Conservation (phyloP, 1,284 basidiomycete genomes). For the Boletus albobrunnescens region DNA sequence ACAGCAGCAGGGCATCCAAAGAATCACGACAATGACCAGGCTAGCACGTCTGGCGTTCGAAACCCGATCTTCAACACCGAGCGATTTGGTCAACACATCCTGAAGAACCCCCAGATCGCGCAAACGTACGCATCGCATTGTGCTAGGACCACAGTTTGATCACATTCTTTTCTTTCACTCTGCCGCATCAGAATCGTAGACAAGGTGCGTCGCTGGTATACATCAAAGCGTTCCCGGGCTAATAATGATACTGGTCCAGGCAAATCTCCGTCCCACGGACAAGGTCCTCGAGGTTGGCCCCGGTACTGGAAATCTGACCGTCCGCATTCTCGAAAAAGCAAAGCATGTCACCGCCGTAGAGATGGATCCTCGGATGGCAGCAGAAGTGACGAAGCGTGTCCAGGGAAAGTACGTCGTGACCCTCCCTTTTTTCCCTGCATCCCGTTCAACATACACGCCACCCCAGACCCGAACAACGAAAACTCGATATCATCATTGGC, state of each 20-base stretch:
- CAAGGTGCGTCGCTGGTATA: constrained; percentile 41
- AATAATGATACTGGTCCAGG: constrained; percentile 44
- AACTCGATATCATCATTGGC: constrained; percentile 91
- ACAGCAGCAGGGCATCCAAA: constrained; percentile 34
- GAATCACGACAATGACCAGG: constrained; percentile 39
- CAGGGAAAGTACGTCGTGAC: constrained; percentile 77
- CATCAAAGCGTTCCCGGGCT: background rate
- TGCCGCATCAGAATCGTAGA: constrained; percentile 65
- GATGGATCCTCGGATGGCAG: constrained; percentile 99
- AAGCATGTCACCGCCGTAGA: constrained; percentile 93
- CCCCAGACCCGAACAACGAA: constrained; percentile 86
- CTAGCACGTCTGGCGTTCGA: constrained; percentile 45
- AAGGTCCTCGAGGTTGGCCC: constrained; percentile 97
- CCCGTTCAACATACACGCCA: background rate
- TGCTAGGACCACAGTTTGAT: constrained; percentile 11
- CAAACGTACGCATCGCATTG: constrained; percentile 62
- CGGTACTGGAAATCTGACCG: constrained; percentile 96
- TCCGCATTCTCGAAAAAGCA: constrained; percentile 90
- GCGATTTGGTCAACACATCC: constrained; percentile 93
- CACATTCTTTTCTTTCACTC: constrained; percentile 3
- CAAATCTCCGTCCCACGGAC: constrained; percentile 91
- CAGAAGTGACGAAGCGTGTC: constrained; percentile 94
- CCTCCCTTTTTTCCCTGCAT: background rate
- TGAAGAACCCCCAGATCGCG: constrained; percentile 90
- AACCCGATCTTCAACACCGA: constrained; percentile 94